Percentiles rank a stretch among this genome's conserved stretches.
These are phyloP conservation scores for Debaryomyces robertsiae DNA, from an alignment of 1,139 yeast genomes.

Conservation along the genomic window DNA sequence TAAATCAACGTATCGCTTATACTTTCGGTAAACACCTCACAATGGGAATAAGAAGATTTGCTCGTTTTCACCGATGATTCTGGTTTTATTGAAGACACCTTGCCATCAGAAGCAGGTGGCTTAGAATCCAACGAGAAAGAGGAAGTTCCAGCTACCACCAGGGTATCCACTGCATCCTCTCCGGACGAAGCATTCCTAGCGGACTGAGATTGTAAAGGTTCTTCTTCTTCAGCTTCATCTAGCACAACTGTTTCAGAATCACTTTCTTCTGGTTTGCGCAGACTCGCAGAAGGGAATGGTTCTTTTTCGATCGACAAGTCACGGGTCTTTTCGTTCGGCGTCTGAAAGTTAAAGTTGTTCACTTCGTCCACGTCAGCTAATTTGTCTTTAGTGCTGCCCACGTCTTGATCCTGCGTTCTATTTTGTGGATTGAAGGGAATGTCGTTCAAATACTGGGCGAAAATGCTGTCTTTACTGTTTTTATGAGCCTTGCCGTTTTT, in stretches of 20 bases:
- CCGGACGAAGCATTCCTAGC: not conserved
- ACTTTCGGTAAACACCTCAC: constrained; percentile 14
- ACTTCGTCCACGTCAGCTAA: constrained; percentile 5
- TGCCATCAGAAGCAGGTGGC: not conserved
- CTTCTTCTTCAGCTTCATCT: constrained; percentile 21
- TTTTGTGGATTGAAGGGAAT: constrained; percentile 3
- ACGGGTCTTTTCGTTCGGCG: not conserved
- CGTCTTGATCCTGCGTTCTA: not conserved
- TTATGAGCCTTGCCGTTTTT: constrained; percentile 4
- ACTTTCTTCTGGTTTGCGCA: constrained; percentile 19
- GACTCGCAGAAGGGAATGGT: constrained; percentile 8
- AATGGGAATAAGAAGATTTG: constrained; percentile 13
- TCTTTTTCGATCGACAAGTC: constrained; percentile 11
- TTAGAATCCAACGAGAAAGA: not conserved
- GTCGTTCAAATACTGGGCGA: constrained; percentile 12
- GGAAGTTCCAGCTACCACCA: not conserved
- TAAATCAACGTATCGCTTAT: constrained; percentile 11
- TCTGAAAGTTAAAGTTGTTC: constrained; percentile 7
- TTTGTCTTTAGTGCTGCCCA: constrained; percentile 1
- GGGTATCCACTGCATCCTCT: not conserved
- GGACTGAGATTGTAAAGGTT: constrained; percentile 1
- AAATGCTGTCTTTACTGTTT: constrained; percentile 8
- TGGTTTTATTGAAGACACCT: constrained; percentile 10
- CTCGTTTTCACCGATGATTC: constrained; percentile 10
- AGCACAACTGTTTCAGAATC: constrained; percentile 30